Evolutionary conservation across 768 basidiomycete genomes (phyloP).

Genomic region (Myochromella boudieri): DNA sequence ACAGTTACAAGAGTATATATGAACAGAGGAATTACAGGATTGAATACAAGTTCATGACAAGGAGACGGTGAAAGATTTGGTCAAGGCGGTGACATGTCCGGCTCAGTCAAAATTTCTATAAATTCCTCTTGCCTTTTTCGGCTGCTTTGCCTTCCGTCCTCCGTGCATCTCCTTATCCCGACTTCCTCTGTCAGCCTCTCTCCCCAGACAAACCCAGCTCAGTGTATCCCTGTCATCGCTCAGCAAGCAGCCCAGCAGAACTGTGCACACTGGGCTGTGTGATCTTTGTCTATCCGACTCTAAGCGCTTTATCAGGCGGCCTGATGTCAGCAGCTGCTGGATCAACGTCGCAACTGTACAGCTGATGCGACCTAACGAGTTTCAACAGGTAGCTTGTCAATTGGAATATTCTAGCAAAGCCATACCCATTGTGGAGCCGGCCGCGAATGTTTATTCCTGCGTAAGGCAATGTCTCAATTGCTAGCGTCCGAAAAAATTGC

Average conservation of each 20-base stretch:
- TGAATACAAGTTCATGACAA: slow-evolving; percentile 26
- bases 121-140: slow-evolving; percentile 20
- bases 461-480: no score
- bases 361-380: background rate
- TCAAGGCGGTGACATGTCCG: slow-evolving; percentile 21
- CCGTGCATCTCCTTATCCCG: background rate
- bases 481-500: no score
- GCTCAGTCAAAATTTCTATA: slow-evolving; percentile 21
- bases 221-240: slow-evolving; percentile 2
- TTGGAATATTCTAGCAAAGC: no score
- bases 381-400: no score
- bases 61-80: slow-evolving; percentile 19
- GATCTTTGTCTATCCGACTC: no score
- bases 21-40: slow-evolving; percentile 14
- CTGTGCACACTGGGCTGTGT: no score
- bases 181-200: no score
- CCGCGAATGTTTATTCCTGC: no score
- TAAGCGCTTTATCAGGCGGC: no score
- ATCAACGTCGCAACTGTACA: slow-evolving; percentile 1
- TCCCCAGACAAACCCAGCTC: no score
- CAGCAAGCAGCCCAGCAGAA: no score
- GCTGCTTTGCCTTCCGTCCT: slow-evolving; percentile 15
- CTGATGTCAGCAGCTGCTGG: background rate
- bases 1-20: slow-evolving; percentile 16
- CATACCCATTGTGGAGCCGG: no score